Base-by-base conservation (phyloP, 805 yeast genomes). In the Metschnikowia reukaufii region DNA sequence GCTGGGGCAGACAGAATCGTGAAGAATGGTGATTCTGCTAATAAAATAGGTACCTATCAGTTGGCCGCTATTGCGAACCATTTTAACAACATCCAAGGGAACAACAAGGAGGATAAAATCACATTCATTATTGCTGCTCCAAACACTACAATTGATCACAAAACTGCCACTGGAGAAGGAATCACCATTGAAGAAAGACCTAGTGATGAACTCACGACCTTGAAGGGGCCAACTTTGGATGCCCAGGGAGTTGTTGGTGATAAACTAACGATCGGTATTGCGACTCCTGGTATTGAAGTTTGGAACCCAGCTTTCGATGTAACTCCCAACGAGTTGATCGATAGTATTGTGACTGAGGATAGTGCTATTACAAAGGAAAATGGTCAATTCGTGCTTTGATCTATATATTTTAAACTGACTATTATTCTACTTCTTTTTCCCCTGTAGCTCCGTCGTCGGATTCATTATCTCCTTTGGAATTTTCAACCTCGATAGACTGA, bases 221-320 rank as follows among this genome's bases (percentile, higher is more conserved):
- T 92, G 29, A 77, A 79, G 50, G 98, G 98, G 21, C 72, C 70
- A 6, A 53, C 51, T 15, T 57, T 62, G 33, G 51, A 54, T 39
- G 67, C 32, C 63, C 39, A 60, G 44, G 55, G 69, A 41, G 16
- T 31, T 39, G 49, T 66, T 46, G 70, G 74, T 46, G 62, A 66
- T 36, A 60, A 72, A 48, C 25, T 77, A 1, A 82, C 82, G 16
- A 86, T 90, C 12, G 86, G 87, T 33, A 78, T 86, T 48, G 96
- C 97, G 1, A 94, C 98, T 3, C 86, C 86, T 1, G 86, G 85
- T 0, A 84, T 91, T 27, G 70, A 76, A 4, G 96, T 90, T 1
- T 92, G 97, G 97, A 94, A 94, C 60, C 99, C 99, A 0, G 86
- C 97, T 0, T 92, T 92, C 60, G 99, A 92, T 61, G 89, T 94